Evolutionary conservation across 75 land plant species (phyloP), one percentile per base, ranked within the genome.

Genomic region (Selaginella tamariscina): DNA sequence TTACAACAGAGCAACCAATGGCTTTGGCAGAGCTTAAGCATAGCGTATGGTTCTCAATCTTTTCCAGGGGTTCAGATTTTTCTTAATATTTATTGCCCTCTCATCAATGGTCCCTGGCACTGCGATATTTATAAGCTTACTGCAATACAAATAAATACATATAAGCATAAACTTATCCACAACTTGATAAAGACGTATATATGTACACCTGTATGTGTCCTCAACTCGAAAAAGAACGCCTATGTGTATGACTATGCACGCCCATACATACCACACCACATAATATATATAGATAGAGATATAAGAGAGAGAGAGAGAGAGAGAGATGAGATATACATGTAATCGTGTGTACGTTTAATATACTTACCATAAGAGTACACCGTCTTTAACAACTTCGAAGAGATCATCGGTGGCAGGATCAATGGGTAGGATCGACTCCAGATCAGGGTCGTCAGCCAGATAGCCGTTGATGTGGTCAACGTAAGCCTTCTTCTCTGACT

Each of bases 91-190:
- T 2, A 59, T 2, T 59, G 26, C 62, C 24, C 62, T 21, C 62
- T 59, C 62, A 59, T 59, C 62, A n/a, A 59, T 59, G 21, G 18
- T 59, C 21, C 62, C 62, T 2, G 26, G 62, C 5, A 59, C 62
- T 8, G 26, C 62, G 8, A 59, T 21, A n/a, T 59, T 59, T 5
- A 59, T 59, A 8, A 59, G 62, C n/a, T 59, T 59, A n/a, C 26
- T 59, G 21, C 26, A 59, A 8, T 23, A 23, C n/a, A 8, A 59
- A n/a, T 23, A 23, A 59, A 2, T 2, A 49, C 54, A 49, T 11
- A 11, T 49, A 49, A n/a, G n/a, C n/a, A n/a, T n/a, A n/a, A n/a
- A n/a, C n/a, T 49, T 49, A 11, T 49, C 54, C 11, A 49, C 54
- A 49, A 49, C 54, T 11, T 49, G 54, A 49, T 49, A 49, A 49